Conservation (phyloP, 345 rosid species). For the Boechera retrofracta region DNA sequence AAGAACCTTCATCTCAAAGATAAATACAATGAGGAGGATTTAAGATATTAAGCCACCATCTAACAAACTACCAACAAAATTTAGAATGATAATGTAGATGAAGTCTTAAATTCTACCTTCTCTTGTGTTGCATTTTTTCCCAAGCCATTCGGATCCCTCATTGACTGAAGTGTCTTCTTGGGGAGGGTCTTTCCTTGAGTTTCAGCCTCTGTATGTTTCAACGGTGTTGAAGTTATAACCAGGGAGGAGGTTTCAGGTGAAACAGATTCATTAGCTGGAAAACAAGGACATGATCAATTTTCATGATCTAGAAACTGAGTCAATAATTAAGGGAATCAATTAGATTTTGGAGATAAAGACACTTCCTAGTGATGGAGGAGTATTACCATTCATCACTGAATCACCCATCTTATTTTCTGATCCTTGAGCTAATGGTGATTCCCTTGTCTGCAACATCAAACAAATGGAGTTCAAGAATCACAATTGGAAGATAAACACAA, state of each 20-base stretch:
- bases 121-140: not conserved
- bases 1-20: not conserved
- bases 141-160: not conserved
- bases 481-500: not conserved
- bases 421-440: not conserved
- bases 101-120: not conserved
- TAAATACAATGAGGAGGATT: not conserved
- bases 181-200: slow-evolving; percentile 17
- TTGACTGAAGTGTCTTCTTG: slow-evolving; percentile 1
- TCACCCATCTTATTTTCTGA: slow-evolving; percentile 27
- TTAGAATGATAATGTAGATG: not conserved
- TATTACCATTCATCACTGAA: slow-evolving; percentile 37
- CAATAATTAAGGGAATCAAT: not conserved
- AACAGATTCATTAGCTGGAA: slow-evolving; percentile 47
- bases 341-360: not conserved
- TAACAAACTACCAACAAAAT: not conserved
- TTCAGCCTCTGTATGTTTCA: slow-evolving; percentile 8
- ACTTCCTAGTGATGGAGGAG: slow-evolving; percentile 23
- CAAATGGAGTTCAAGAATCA: not conserved
- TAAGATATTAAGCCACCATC: not conserved
- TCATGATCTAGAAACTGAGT: not conserved
- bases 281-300: slow-evolving; percentile 5
- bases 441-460: not conserved
- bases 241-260: slow-evolving; percentile 5
- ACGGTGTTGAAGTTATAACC: slow-evolving; percentile 31